Base-by-base conservation (phyloP, 225 moss, liverwort and hornwort species). In the Marchantia polymorpha region DNA sequence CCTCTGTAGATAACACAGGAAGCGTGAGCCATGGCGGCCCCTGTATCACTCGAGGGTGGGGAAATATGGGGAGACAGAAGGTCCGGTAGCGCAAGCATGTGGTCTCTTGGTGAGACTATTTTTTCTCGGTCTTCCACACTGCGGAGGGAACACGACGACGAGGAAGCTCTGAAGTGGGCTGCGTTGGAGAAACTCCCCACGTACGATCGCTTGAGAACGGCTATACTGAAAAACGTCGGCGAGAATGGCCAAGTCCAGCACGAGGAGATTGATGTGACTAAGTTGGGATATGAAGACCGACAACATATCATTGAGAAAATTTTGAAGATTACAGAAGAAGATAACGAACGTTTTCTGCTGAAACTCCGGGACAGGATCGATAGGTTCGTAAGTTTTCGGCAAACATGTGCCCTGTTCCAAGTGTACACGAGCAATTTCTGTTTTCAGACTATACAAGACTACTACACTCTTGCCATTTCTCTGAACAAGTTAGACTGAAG, bases 181-280 rank as follows among this genome's bases (percentile, higher is more conserved):
- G 95, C 95, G 0, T 80, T 96, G 80, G 91, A 96, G 84, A 96
- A 94, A 79, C 94, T 96, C n/a, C 95, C 95, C 0, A 96, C 95
- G 0, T 96, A 93, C 79, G 88, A 89, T 72, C 90, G 95, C 75
- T 85, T 96, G 85, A 91, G 95, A 79, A 96, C 85, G 31, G 89
- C 91, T 48, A 94, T 96, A 78, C 84, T 96, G 79, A 89, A 92
- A 81, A 93, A 88, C 50, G 83, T 95, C 11, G 88, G 81, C 23
- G 89, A 82, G 22, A 90, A 96, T 81, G 95, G 95, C 29, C 83
- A 79, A 48, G 80, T 83, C 7, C 88, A 87, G 25, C 89, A 88
- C 66, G 78, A 92, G 50, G 89, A 96, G 84, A 85, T 94, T 25
- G 95, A 96, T 69, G 95, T 94, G 50, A 90, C 93, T n/a, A 82